Evolutionary conservation across 2,329 filamentous ascomycete species (phyloP), one percentile per base, ranked within the genome.

Genomic region (Cladophialophora immunda): DNA sequence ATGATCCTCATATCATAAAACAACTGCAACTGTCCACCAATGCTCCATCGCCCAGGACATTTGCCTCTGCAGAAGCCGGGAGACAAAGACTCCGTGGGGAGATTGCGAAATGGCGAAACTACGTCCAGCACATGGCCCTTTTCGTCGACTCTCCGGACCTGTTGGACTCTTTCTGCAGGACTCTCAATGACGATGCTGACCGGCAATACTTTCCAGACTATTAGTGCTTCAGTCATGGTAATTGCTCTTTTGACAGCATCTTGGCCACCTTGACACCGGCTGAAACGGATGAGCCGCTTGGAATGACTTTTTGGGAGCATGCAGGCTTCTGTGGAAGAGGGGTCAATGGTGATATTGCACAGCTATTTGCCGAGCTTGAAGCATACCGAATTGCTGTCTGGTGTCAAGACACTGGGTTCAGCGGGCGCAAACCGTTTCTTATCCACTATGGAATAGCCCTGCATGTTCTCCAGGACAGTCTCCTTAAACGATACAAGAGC

Each of bases 151-250:
- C 4, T 22, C 22, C 53, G 25, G 17, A 27, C n/a, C 11, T 27
- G 15, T 29, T 64, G 27, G 50, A 58, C 27, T n/a, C 30, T 25
- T 50, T 64, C 19, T 58, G 54, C 38, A 47, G 19, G 8, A 19
- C 9, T 13, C 58, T 66, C 6, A 15, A 6, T 11, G 64, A 34
- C 19, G 64, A 66, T 34, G 53, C 27, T 9, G 36, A 34, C 36
- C 58, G 36, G 19, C 34, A 27, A 36, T 17, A 62, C 17, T 45
- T 22, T 32, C 47, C 50, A 32, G 32, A 62, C 19, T 36, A 66
- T 52, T 62, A 57, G 64, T 56, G 50, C 30, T 58, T 66, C 58
- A 56, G 45, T 56, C 64, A 66, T 41, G 64, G 64, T 29, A 52
- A 50, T 47, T 60, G 45, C 34, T 25, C 58, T n/a, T 52, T 66